phyloP scores from a whole-genome alignment of 2,329 filamentous ascomycete species.

The Lasiodiplodia hormozganensis region DNA sequence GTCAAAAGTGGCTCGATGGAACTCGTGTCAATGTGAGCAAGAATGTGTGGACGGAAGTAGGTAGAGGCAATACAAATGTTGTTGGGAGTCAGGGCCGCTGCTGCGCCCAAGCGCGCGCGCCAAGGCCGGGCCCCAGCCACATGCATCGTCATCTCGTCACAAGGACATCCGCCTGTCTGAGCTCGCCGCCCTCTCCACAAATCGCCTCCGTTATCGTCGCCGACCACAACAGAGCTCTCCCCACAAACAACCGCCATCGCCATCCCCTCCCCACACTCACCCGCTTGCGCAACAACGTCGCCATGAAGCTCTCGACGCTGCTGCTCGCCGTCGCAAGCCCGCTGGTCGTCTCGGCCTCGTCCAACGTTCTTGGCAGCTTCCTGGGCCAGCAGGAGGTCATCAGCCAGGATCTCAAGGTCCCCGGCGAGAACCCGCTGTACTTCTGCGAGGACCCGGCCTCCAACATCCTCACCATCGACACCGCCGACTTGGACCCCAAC shows the following conservation, averaged over 20 bases:
- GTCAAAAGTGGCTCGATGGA: background rate
- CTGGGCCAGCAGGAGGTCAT: constrained; percentile 34
- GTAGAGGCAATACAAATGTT: background rate
- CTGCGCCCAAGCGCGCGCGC: background rate
- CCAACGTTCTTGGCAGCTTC: constrained; percentile 25
- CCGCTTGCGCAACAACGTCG: background rate
- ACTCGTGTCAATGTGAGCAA: background rate
- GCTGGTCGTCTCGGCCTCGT: constrained; percentile 14
- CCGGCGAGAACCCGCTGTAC: constrained; percentile 83
- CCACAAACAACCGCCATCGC: constrained; percentile 3
- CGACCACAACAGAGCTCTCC: constrained; percentile 6
- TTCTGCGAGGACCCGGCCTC: constrained; percentile 75
- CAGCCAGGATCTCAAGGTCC: constrained; percentile 67
- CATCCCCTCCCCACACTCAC: background rate
- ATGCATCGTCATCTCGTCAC: constrained; percentile 24
- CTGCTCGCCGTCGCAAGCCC: constrained; percentile 27
- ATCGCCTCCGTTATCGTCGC: constrained; percentile 27
- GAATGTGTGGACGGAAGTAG: background rate
- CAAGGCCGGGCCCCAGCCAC: constrained; percentile 22
- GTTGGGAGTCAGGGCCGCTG: background rate
- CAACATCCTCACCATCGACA: constrained; percentile 77
- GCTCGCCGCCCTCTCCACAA: constrained; percentile 15
- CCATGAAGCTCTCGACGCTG: constrained; percentile 27
- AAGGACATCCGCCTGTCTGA: constrained; percentile 14
- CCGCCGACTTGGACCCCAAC: constrained; percentile 83